A percentile compares a stretch with the other conserved stretches of the same genome.
phyloP scores from a whole-genome alignment of 2,329 filamentous ascomycete genomes.

The Tolypocladium amazonense region DNA sequence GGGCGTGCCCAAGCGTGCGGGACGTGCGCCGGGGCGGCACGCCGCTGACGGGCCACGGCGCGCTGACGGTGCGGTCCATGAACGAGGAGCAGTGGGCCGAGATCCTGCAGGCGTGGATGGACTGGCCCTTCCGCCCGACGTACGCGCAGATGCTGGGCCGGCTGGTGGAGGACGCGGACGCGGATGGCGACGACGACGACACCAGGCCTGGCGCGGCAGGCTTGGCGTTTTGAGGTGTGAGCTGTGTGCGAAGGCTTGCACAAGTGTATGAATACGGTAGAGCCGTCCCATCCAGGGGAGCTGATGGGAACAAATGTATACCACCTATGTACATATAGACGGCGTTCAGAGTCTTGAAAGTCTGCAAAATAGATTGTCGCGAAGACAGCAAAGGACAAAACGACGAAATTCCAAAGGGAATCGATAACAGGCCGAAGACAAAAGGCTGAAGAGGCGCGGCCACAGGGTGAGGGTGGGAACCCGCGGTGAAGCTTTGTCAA shows the following conservation, averaged over 20 bases:
- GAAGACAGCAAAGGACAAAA: no score
- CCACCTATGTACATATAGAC: neutral
- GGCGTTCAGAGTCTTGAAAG: neutral
- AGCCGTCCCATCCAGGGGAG: neutral
- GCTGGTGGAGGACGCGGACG: constrained; percentile 17
- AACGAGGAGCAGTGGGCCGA: constrained; percentile 45
- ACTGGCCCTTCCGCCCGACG: constrained; percentile 53
- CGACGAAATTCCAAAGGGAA: no score
- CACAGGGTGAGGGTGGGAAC: no score
- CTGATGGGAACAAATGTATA: neutral
- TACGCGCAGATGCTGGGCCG: constrained; percentile 38
- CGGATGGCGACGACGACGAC: constrained; percentile 7
- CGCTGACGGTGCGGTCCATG: constrained; percentile 36
- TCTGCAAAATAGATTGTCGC: no score
- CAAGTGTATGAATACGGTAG: neutral
- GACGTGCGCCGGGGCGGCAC: constrained; percentile 39
- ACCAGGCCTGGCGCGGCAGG: neutral
- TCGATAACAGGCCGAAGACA: no score
- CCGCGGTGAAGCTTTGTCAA: no score
- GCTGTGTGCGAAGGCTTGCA: neutral
- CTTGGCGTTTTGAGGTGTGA: neutral
- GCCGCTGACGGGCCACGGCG: constrained; percentile 23
- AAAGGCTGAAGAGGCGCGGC: no score
- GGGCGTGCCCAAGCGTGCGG: constrained; percentile 34
- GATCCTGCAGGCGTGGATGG: constrained; percentile 47